These are phyloP conservation scores for Fusarium sp. DNA, from an alignment of 2,329 filamentous ascomycete genomes.

Conservation along the genomic window DNA sequence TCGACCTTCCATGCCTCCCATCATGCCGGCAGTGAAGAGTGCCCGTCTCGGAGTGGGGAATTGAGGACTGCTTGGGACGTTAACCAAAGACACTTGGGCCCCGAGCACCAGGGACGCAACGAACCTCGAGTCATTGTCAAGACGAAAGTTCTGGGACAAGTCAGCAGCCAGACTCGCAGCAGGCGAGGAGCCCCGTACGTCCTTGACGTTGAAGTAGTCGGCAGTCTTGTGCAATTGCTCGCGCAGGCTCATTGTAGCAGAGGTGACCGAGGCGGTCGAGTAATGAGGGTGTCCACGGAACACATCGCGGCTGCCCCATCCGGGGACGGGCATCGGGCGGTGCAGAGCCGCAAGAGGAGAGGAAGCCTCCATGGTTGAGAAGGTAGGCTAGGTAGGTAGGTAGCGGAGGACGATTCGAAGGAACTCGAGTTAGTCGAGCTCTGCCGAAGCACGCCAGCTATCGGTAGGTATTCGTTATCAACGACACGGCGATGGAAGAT, in stretches of 20 bases:
- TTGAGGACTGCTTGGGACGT: slow-evolving; percentile 50
- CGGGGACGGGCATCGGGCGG: slow-evolving; percentile 71
- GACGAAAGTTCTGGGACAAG: slow-evolving; percentile 95
- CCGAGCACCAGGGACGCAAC: slow-evolving; percentile 46
- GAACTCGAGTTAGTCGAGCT: slow-evolving; percentile 36
- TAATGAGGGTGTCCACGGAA: slow-evolving; percentile 64
- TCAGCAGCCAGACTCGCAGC: slow-evolving; percentile 92
- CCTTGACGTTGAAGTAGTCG: slow-evolving; percentile 87
- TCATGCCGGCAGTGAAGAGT: slow-evolving; percentile 56
- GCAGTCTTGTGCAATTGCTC: slow-evolving; percentile 73
- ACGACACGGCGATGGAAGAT: slow-evolving; percentile 37
- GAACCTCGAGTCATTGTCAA: slow-evolving; percentile 87
- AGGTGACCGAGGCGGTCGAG: slow-evolving; percentile 67
- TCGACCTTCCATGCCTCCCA: slow-evolving; percentile 52
- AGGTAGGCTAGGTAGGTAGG: background rate
- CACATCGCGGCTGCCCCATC: slow-evolving; percentile 69
- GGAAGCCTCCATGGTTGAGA: slow-evolving; percentile 83
- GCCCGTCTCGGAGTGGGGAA: slow-evolving; percentile 58
- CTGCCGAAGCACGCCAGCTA: slow-evolving; percentile 35
- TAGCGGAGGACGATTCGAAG: slow-evolving; percentile 30
- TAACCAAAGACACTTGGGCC: slow-evolving; percentile 27
- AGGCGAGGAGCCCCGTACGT: slow-evolving; percentile 86
- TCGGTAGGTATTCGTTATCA: slow-evolving; percentile 42
- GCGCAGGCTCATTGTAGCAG: slow-evolving; percentile 81
- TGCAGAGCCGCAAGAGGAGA: slow-evolving; percentile 96